phyloP scores from a whole-genome alignment of 106 monocot genomes.

The Alisma plantagoaquatica region DNA sequence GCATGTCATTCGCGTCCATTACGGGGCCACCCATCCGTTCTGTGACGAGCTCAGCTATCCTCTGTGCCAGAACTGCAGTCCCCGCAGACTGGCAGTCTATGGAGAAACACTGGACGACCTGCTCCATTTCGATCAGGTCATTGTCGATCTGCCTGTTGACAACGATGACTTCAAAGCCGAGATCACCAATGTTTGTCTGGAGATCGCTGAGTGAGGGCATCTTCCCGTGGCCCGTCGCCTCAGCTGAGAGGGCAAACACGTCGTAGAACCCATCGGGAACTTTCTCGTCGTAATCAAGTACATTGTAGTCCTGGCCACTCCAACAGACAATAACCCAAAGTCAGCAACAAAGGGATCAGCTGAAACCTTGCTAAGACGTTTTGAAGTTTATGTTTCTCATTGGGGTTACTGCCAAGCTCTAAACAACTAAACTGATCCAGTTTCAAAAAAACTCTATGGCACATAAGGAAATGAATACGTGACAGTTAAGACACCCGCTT shows the following conservation, averaged over 20 bases:
- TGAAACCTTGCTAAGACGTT: neutral
- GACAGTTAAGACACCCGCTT: neutral
- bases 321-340: constrained; percentile 5
- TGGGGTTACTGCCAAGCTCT: no score
- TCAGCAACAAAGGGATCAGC: neutral
- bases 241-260: constrained; percentile 48
- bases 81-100: constrained; percentile 49
- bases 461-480: neutral
- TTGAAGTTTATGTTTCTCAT: neutral
- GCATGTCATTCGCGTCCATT: constrained; percentile 68
- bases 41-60: constrained; percentile 82
- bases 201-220: constrained; percentile 80
- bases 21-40: constrained; percentile 96
- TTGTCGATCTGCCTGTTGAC: constrained; percentile 67
- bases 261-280: constrained; percentile 95
- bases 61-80: constrained; percentile 55
- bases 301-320: constrained; percentile 75
- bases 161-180: constrained; percentile 93
- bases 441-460: no score
- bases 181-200: constrained; percentile 80
- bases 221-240: constrained; percentile 33
- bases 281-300: constrained; percentile 85
- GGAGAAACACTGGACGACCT: constrained; percentile 74
- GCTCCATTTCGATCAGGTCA: constrained; percentile 72
- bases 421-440: no score